Conservation (phyloP, 352 stramenopile genomes). For the Phytophthora idaei region DNA sequence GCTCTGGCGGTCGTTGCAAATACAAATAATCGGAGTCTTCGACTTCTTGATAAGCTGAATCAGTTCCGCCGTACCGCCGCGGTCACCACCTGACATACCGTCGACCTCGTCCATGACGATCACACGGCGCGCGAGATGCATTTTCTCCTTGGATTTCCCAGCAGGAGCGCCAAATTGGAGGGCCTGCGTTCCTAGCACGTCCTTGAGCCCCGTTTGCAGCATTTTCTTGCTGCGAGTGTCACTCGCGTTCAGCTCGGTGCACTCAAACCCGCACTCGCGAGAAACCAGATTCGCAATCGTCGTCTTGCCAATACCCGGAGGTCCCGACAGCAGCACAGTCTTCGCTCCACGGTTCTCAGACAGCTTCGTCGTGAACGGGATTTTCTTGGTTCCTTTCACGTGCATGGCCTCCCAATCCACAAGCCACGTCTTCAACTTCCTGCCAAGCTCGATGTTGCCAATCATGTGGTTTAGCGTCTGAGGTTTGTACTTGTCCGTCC, state of each 20-base stretch:
- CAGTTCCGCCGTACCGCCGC: conserved; percentile 97
- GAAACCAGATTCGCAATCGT: conserved; percentile 95
- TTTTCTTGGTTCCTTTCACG: conserved; percentile 84
- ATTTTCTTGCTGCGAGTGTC: conserved; percentile 98
- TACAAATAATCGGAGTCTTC: conserved; percentile 99
- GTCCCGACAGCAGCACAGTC: conserved; percentile 95
- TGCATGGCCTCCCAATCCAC: conserved; percentile 83
- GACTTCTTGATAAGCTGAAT: conserved; percentile 99
- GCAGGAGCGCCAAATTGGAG: conserved; percentile 76
- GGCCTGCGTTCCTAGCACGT: conserved; percentile 93
- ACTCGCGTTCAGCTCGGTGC: conserved; percentile 97
- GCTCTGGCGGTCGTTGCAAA: conserved; percentile 99
- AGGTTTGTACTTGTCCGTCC: conserved; percentile 98
- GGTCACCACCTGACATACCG: conserved; percentile 97
- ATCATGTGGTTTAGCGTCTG: conserved; percentile 92
- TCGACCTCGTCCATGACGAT: conserved; percentile 99
- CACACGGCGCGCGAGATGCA: conserved; percentile 86
- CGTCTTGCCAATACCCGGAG: conserved; percentile 96
- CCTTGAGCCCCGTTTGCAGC: conserved; percentile 89
- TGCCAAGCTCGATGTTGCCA: conserved; percentile 91
- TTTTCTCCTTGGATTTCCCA: conserved; percentile 50
- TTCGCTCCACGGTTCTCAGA: conserved; percentile 92
- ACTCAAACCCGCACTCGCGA: conserved; percentile 91
- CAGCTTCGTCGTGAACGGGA: conserved; percentile 74
- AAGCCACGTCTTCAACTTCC: conserved; percentile 89